Conservation (phyloP, 225 moss, liverwort and hornwort species). For the Marchantia polymorpha region DNA sequence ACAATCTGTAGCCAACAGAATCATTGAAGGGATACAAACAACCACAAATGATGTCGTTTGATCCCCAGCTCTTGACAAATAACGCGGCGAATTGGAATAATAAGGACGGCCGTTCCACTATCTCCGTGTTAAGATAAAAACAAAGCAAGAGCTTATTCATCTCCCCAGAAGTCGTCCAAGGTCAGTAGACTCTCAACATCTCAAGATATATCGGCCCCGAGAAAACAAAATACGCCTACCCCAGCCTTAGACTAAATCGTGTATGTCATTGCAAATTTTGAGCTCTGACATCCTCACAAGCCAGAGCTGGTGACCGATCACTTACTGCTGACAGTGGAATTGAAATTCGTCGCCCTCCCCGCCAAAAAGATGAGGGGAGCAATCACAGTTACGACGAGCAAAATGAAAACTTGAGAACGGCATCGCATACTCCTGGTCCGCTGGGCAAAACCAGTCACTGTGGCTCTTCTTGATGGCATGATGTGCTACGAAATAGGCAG, state of each 20-base stretch:
- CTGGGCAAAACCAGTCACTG: slow-evolving; percentile 33
- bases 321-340: slow-evolving; percentile 28
- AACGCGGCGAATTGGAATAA: no score
- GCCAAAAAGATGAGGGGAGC: slow-evolving; percentile 41
- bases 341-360: slow-evolving; percentile 25
- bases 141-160: no score
- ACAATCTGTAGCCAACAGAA: no score
- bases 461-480: slow-evolving; percentile 43
- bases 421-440: slow-evolving; percentile 38
- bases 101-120: no score
- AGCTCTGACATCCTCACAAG: neutral
- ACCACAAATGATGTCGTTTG: no score
- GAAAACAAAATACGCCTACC: no score
- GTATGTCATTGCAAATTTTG: neutral
- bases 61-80: no score
- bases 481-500: slow-evolving; percentile 13
- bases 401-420: slow-evolving; percentile 33
- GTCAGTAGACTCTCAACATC: no score
- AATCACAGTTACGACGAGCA: slow-evolving; percentile 44
- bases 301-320: neutral
- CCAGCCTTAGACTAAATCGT: neutral
- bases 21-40: no score
- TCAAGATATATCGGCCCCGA: no score
- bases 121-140: no score
- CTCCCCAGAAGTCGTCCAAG: no score